These are phyloP conservation scores for Termitomyces bulborhizus DNA, from an alignment of 768 basidiomycete genomes.

Conservation along the genomic window DNA sequence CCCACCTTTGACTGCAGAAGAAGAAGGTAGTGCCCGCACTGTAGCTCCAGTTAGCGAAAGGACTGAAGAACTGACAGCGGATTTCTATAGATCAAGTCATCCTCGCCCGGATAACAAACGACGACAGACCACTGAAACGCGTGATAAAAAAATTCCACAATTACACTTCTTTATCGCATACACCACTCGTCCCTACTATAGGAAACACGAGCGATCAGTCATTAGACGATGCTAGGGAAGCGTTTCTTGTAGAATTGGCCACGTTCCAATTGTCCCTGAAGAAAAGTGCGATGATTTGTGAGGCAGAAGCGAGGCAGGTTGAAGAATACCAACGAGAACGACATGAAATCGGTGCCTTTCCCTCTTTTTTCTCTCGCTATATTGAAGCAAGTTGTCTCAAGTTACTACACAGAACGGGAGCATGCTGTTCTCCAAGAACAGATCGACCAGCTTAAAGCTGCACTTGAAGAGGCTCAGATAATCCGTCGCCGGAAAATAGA, in stretches of 20 bases:
- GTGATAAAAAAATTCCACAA: constrained; percentile 79
- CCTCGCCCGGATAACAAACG: constrained; percentile 74
- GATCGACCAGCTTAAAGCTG: constrained; percentile 72
- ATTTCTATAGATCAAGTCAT: constrained; percentile 63
- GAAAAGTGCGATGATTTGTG: constrained; percentile 79
- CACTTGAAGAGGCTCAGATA: constrained; percentile 74
- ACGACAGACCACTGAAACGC: constrained; percentile 72
- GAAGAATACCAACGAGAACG: constrained; percentile 76
- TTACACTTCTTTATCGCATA: constrained; percentile 55
- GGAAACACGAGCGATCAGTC: constrained; percentile 21
- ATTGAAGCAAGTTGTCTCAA: not conserved
- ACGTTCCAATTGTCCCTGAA: constrained; percentile 70
- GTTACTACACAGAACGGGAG: constrained; percentile 50
- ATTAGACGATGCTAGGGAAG: constrained; percentile 69
- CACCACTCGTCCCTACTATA: constrained; percentile 31
- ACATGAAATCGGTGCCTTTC: constrained; percentile 60
- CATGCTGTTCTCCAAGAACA: constrained; percentile 61
- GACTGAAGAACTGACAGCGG: constrained; percentile 22
- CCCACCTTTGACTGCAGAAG: constrained; percentile 48
- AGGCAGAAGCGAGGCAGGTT: constrained; percentile 81
- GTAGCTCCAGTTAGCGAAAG: not conserved
- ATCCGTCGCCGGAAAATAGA: constrained; percentile 76
- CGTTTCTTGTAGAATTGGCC: constrained; percentile 71
- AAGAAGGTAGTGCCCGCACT: constrained; percentile 43
- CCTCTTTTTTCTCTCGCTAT: not conserved